Percentiles rank a stretch among this genome's conserved stretches.
phyloP scores from a whole-genome alignment of 2,329 filamentous ascomycete species.

The Ilyonectria destructans region DNA sequence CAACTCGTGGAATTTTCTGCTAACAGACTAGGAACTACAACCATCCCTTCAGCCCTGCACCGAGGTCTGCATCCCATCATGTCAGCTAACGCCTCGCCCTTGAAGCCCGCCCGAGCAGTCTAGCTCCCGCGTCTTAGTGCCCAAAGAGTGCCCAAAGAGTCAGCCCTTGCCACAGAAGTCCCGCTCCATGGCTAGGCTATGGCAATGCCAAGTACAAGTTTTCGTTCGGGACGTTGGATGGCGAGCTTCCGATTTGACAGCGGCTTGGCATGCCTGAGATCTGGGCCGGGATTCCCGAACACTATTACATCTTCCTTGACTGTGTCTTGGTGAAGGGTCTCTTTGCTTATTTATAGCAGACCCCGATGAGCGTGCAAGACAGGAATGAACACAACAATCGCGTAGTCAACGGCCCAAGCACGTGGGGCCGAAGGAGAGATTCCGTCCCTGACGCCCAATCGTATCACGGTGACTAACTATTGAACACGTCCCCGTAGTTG shows the following conservation, averaged over 20 bases:
- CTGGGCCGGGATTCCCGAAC: background rate
- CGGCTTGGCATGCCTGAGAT: background rate
- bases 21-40: background rate
- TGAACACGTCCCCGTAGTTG: no score
- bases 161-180: conserved; percentile 25
- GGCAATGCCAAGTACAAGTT: background rate
- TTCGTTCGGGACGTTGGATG: background rate
- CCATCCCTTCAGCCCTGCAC: no score
- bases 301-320: background rate
- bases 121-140: conserved; percentile 22
- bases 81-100: conserved; percentile 6
- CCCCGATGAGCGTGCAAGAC: background rate
- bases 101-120: conserved; percentile 10
- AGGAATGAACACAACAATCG: background rate
- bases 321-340: background rate
- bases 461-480: background rate
- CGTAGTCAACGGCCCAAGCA: background rate
- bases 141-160: conserved; percentile 17
- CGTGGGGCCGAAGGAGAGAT: background rate
- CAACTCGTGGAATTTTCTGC: background rate
- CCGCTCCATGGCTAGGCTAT: conserved; percentile 29
- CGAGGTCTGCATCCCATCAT: background rate
- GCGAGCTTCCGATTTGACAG: background rate
- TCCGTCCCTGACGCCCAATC: background rate
- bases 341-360: background rate